Conservation (phyloP, 2,329 filamentous ascomycete species). For the Lanzia echinophila region DNA sequence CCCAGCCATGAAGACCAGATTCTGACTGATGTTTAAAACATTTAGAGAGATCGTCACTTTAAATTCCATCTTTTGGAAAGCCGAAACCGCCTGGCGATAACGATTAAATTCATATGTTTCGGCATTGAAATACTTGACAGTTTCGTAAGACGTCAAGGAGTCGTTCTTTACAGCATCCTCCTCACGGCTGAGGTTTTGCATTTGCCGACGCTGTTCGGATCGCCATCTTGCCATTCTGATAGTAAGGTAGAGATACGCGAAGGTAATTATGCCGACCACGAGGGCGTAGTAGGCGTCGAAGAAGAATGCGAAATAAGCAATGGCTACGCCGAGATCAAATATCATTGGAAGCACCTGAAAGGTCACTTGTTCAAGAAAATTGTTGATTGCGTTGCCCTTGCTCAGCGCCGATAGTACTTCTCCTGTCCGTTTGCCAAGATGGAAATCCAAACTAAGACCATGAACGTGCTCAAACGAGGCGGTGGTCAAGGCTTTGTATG, state of each 20-base stretch:
- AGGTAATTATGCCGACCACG: conserved; percentile 83
- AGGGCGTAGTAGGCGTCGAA: conserved; percentile 90
- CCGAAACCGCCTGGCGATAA: conserved; percentile 62
- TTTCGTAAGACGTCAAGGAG: conserved; percentile 97
- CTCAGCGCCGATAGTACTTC: conserved; percentile 93
- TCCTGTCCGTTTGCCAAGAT: conserved; percentile 91
- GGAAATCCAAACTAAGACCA: conserved; percentile 89
- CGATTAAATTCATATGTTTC: conserved; percentile 72
- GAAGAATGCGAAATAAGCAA: conserved; percentile 68
- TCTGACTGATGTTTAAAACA: conserved; percentile 75
- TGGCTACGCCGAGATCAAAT: conserved; percentile 78
- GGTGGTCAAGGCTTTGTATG: conserved; percentile 87
- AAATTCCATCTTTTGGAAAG: conserved; percentile 69
- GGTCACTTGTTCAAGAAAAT: conserved; percentile 91
- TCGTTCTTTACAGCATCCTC: conserved; percentile 98
- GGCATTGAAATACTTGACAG: conserved; percentile 85
- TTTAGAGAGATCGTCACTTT: conserved; percentile 71
- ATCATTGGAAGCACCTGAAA: conserved; percentile 96
- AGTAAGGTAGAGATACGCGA: conserved; percentile 94
- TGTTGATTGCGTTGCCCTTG: conserved; percentile 94
- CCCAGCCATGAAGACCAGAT: conserved; percentile 71
- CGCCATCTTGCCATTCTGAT: conserved; percentile 93
- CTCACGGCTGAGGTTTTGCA: conserved; percentile 91
- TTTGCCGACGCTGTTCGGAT: conserved; percentile 81
- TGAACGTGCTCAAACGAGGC: conserved; percentile 98